Evolutionary conservation across 2,329 filamentous ascomycete species (phyloP).

Genomic region (Aspergillus piperis): DNA sequence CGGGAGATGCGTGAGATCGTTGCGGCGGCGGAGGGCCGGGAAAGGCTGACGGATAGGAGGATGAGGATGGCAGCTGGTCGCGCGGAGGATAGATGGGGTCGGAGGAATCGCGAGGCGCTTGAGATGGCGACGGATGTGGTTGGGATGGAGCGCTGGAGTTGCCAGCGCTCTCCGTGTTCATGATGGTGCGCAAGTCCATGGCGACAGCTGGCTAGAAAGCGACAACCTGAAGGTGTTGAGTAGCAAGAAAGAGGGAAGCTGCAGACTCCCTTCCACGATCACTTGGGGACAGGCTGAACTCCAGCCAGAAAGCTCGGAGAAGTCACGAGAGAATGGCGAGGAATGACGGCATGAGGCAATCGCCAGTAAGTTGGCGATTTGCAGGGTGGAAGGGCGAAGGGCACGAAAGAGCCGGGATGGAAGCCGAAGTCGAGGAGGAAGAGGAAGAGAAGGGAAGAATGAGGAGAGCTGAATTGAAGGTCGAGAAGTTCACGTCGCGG

Average conservation of each 20-base stretch:
- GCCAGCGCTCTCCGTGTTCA: constrained; percentile 48
- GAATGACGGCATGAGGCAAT: no score
- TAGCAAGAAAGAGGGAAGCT: neutral
- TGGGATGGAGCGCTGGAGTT: constrained; percentile 31
- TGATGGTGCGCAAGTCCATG: constrained; percentile 58
- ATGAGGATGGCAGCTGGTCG: constrained; percentile 27
- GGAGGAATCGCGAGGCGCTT: constrained; percentile 31
- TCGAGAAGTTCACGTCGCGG: neutral
- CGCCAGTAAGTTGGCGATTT: neutral
- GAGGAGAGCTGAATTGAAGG: neutral
- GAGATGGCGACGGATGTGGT: constrained; percentile 28
- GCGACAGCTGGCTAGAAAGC: constrained; percentile 15
- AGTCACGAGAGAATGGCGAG: neutral
- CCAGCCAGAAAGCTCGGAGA: neutral
- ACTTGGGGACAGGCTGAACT: neutral
- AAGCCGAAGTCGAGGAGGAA: neutral
- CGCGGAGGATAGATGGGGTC: constrained; percentile 31
- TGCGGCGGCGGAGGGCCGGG: constrained; percentile 38
- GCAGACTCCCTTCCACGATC: neutral
- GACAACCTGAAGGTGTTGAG: neutral
- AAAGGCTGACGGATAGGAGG: constrained; percentile 32
- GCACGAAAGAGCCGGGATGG: neutral
- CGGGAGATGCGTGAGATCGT: constrained; percentile 47
- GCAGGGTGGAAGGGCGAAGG: neutral
- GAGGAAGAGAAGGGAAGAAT: neutral